Evolutionary conservation across 768 basidiomycete genomes (phyloP), one percentile per base, ranked within the genome.

Genomic region (Psilocybe azurescens): DNA sequence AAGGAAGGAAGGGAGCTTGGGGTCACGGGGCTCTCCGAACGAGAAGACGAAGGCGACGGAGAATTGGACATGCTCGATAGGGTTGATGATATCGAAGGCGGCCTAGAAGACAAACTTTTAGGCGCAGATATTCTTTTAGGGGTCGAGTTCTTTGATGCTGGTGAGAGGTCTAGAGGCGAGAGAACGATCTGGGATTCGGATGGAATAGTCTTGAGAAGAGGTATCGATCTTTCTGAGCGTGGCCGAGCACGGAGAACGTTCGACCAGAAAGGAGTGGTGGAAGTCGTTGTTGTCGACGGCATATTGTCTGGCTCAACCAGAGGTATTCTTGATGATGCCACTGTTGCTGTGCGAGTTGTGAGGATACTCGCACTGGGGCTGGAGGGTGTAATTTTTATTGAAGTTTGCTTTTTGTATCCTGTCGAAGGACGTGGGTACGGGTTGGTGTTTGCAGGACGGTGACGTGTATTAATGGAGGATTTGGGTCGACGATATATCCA

Each of bases 401-500:
- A 58, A 54, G 65, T 68, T 71, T 76, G 53, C 57, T 64, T 47
- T 54, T 67, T 48, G 65, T 71, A 69, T 39, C 73, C 73, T 11
- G 73, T 68, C 33, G 68, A 71, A 52, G 77, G 71, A 32, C 73
- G 73, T 49, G 64, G 70, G 30, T 70, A 67, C 29, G 74, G 66
- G 36, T 67, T 63, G 65, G 68, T 65, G 64, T 66, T 58, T 59
- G 67, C 58, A 63, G 62, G 60, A 65, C 24, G 67, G 67, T 48
- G 69, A 61, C 30, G 67, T 56, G 46, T 65, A 67, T 58, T 73
- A 53, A n/a, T 57, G 47, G 77, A 64, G 9, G 77, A 71, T 67
- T 75, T 79, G 50, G 80, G 78, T 33, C 74, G 77, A 48, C 83
- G 79, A 65, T 83, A 81, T 50, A 84, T 75, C 83, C 83, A 84